These are phyloP conservation scores for Penicillium occitanis DNA, from an alignment of 2,329 filamentous ascomycete species.

Conservation along the genomic window DNA sequence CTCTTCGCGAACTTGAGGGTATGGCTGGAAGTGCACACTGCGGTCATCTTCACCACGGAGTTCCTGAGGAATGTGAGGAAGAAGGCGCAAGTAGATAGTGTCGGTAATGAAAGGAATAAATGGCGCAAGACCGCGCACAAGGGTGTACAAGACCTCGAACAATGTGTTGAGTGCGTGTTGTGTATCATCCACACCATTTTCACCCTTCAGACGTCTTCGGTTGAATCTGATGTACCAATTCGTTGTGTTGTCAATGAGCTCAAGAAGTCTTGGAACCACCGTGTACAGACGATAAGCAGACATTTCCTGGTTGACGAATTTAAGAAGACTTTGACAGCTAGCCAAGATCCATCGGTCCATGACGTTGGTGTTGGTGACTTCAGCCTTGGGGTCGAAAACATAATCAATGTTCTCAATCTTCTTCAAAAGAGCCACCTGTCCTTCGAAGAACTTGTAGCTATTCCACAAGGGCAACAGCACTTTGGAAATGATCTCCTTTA, in stretches of 20 bases:
- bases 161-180: conserved; percentile 88
- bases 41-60: conserved; percentile 70
- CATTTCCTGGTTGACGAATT: conserved; percentile 95
- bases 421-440: conserved; percentile 80
- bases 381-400: conserved; percentile 69
- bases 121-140: conserved; percentile 83
- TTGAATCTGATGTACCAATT: conserved; percentile 99
- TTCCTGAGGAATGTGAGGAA: conserved; percentile 75
- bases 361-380: conserved; percentile 69
- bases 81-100: conserved; percentile 82
- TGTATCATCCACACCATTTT: conserved; percentile 81
- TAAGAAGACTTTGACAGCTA: conserved; percentile 83
- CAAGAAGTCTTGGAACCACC: conserved; percentile 79
- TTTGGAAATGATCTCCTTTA: conserved; percentile 92
- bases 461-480: conserved; percentile 93
- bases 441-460: conserved; percentile 94
- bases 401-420: conserved; percentile 79
- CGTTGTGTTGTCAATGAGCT: conserved; percentile 89
- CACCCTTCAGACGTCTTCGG: conserved; percentile 84
- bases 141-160: conserved; percentile 87
- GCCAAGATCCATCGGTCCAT: conserved; percentile 97
- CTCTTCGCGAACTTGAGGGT: conserved; percentile 83
- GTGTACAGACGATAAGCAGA: conserved; percentile 77
- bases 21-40: conserved; percentile 88
- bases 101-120: conserved; percentile 97